These are phyloP conservation scores for Fusarium coffeatum DNA, from an alignment of 2,329 filamentous ascomycete genomes.

Conservation along the genomic window DNA sequence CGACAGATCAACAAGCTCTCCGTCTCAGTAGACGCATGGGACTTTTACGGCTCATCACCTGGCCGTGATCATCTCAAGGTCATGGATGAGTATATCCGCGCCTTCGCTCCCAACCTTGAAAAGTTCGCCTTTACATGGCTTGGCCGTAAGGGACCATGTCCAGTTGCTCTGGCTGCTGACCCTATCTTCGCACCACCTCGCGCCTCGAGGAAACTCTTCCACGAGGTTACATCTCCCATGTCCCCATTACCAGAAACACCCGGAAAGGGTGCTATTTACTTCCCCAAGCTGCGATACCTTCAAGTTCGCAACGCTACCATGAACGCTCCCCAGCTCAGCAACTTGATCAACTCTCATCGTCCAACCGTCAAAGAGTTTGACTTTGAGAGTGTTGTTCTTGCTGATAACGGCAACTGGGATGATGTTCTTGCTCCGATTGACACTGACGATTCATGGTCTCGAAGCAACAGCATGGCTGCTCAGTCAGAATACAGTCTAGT, in stretches of 20 bases:
- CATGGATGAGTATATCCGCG: constrained; percentile 82
- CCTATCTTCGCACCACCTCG: constrained; percentile 72
- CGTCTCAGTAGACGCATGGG: constrained; percentile 78
- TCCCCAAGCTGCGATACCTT: constrained; percentile 75
- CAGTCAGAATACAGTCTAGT: constrained; percentile 51
- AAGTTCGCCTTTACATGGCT: constrained; percentile 83
- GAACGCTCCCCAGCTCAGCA: constrained; percentile 76
- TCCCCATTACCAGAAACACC: constrained; percentile 68
- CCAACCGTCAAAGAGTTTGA: constrained; percentile 79
- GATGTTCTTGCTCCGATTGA: constrained; percentile 79
- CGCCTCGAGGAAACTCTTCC: constrained; percentile 68
- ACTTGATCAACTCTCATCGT: constrained; percentile 75
- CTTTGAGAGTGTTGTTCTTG: constrained; percentile 79
- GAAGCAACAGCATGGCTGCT: constrained; percentile 45
- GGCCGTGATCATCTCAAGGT: constrained; percentile 79
- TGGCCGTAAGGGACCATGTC: constrained; percentile 79
- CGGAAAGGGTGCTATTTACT: constrained; percentile 67
- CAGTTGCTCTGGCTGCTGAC: constrained; percentile 76
- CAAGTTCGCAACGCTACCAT: constrained; percentile 78
- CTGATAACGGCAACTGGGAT: constrained; percentile 79
- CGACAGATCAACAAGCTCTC: constrained; percentile 79
- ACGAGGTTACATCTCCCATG: constrained; percentile 73
- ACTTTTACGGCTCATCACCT: constrained; percentile 68
- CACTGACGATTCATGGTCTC: constrained; percentile 55
- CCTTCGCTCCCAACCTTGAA: constrained; percentile 73